Percentiles rank a stretch among this genome's conserved stretches.
phyloP scores from a whole-genome alignment of 148 eudicot species.

The Fallopia convolvulus region DNA sequence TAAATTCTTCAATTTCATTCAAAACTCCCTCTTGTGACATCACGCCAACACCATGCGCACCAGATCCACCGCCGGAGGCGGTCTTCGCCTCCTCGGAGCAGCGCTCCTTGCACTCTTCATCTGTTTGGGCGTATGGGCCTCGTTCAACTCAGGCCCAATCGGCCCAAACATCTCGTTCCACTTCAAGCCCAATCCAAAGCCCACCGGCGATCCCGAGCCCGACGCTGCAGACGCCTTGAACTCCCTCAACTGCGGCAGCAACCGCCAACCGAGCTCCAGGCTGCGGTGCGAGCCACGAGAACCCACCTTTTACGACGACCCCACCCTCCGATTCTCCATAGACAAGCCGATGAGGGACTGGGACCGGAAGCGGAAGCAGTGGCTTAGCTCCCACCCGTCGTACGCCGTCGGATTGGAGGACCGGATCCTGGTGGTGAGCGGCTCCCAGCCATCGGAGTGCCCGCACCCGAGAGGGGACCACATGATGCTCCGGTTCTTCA shows the following conservation, averaged over 20 bases:
- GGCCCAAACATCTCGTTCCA: background rate
- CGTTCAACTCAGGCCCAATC: background rate
- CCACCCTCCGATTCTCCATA: constrained; percentile 8
- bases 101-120: background rate
- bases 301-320: constrained; percentile 25
- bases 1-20: too few species aligned
- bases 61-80: background rate
- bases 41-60: background rate
- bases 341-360: constrained; percentile 19
- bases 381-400: constrained; percentile 36
- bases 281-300: background rate
- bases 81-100: background rate
- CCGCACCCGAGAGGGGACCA: constrained; percentile 61
- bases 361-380: constrained; percentile 23
- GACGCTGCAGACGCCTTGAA: constrained; percentile 10
- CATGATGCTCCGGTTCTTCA: constrained; percentile 54
- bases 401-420: constrained; percentile 22
- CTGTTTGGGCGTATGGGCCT: background rate
- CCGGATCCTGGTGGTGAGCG: constrained; percentile 56
- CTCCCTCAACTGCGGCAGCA: background rate
- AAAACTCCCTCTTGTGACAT: background rate
- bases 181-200: background rate
- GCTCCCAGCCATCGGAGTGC: constrained; percentile 76
- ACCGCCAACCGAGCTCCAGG: background rate
- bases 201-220: background rate